Base-by-base conservation (phyloP, 2,329 filamentous ascomycete species). In the Aspergillus sp. region DNA sequence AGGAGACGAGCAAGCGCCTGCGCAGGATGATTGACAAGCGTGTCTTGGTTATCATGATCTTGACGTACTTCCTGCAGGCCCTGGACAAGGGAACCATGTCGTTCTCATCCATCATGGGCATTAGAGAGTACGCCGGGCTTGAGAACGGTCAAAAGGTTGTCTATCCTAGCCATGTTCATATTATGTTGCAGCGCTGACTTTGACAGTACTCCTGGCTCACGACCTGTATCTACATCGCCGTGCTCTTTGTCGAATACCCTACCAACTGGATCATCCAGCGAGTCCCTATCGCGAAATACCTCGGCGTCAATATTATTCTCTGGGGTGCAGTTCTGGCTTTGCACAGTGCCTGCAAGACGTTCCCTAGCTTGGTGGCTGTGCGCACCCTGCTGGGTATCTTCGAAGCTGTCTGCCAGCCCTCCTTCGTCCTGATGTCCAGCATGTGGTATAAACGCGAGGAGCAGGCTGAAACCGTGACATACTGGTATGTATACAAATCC, bases 361-460 rank as follows among this genome's bases (percentile, higher is more conserved):
- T 90, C 65, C 74, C 77, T 0, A 80, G 83, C 1, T 77, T 90
- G 1, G 75, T 89, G 2, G 70, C 78, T 0, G 82, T 89, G 5
- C 83, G 89, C 19, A 88, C 84, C 0, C 74, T 91, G 7, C 82
- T 91, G 4, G 88, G 89, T 61, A 82, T 89, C 55, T 90, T 90
- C 66, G 88, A 91, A 71, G 85, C 87, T 0, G 83, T 84, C 39
- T 89, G 86, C 67, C 86, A 90, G 69, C 88, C 88, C 0, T 79
- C 82, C 3, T 90, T 90, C 64, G 77, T 90, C 27, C 76, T 90
- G 52, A 78, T 90, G 55, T 87, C 83, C 0, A 80, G 82, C 35
- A 88, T 89, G 78, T 90, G 88, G 88, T 90, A 90, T 71, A 84
- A 83, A 59, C 80, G 86, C 35, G 82, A 87, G 55, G 87, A 90